Evolutionary conservation across 345 rosid species (phyloP).

Genomic region (Luvunga scandens): DNA sequence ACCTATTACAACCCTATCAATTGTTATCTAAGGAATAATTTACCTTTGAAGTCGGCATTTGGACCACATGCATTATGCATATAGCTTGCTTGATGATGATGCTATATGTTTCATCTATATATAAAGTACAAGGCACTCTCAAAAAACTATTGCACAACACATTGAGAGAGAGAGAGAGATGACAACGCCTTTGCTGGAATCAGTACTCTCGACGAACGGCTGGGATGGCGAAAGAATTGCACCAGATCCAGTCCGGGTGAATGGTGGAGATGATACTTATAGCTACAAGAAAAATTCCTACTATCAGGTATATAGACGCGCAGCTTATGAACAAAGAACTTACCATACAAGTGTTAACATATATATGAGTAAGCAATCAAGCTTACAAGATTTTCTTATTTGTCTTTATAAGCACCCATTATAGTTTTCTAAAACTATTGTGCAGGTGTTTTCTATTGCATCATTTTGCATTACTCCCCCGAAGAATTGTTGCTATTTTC

Average conservation of each 20-base stretch:
- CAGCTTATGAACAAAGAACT: too few species aligned
- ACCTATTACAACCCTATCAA: background rate
- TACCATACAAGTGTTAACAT: too few species aligned
- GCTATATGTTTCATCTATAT: background rate
- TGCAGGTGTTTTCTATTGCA: too few species aligned
- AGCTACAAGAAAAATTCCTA: slow-evolving; percentile 54
- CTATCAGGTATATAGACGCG: slow-evolving; percentile 39
- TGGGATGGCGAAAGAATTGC: background rate
- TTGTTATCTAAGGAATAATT: background rate
- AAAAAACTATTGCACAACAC: background rate
- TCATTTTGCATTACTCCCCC: too few species aligned
- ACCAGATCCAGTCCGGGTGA: slow-evolving; percentile 28
- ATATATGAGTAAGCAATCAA: too few species aligned
- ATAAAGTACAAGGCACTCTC: background rate
- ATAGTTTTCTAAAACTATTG: too few species aligned
- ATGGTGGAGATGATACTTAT: slow-evolving; percentile 47
- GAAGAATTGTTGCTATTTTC: too few species aligned
- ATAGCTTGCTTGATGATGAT: background rate
- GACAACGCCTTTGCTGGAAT: background rate
- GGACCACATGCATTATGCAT: slow-evolving; percentile 2
- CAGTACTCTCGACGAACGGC: background rate
- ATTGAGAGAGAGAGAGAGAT: slow-evolving; percentile 1
- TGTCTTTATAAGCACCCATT: too few species aligned
- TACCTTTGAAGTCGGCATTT: background rate
- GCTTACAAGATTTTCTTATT: too few species aligned